Evolutionary conservation across 768 basidiomycete genomes (phyloP), one percentile per base, ranked within the genome.

Genomic region (Wakefieldia striispora): DNA sequence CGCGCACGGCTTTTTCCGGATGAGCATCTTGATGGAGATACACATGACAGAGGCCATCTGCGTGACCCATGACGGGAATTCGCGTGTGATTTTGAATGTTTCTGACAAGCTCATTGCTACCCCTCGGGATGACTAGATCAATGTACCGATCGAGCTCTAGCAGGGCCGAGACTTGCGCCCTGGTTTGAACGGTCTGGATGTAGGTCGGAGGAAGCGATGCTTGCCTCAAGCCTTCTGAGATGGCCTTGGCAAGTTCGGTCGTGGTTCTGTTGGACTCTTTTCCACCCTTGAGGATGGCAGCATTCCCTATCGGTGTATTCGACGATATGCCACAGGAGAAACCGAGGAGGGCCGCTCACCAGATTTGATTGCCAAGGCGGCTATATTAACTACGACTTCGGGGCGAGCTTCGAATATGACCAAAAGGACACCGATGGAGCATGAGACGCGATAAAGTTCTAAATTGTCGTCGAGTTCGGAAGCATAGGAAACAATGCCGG

Each of bases 21-120:
- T 88, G 81, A 0, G 95, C 95, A 24, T 77, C 74, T 58, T 88
- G 84, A 67, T 99, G 95, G 6, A 99, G 70, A 66, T 86, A 98
- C 6, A 97, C 82, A 17, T 84, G 81, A 67, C 97, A 99, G 9
- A 98, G 72, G 2, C 97, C 97, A 68, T 99, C 97, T 7, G 97
- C 95, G 63, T 99, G 97, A 1, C 97, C 97, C 94, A 99, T 97
- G 38, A 99, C 97, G 2, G 97, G 88, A 52, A 99, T 98, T 50
- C 88, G 78, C 0, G 95, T 97, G 55, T 75, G 82, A 49, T 88
- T 87, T 66, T 98, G 92, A 50, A 99, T 97, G 66, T 75, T 88
- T 58, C 73, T 77, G 23, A 98, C 97, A 12, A 99, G 82, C 54
- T 78, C 80, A 58, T 95, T 95, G 62, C 95, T 94, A 6, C 97